Percentiles rank a stretch among this genome's conserved stretches.
phyloP scores from a whole-genome alignment of 176 grass and related monocot genomes.

The Musa acuminata region DNA sequence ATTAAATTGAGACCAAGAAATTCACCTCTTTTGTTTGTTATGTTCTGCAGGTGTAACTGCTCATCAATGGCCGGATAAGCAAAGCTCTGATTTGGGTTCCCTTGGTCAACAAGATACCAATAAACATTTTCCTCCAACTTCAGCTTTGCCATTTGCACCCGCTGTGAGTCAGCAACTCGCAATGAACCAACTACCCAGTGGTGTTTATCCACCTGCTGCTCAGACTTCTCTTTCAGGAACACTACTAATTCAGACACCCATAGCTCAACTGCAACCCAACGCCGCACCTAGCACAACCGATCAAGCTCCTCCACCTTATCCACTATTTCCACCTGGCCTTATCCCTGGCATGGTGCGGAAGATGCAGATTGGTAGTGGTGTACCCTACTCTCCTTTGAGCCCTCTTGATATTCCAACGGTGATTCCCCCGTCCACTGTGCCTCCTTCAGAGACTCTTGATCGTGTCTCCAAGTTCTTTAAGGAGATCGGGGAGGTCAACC shows the following conservation, averaged over 20 bases:
- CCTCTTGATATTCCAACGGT: constrained; percentile 80
- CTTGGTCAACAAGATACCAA: constrained; percentile 38
- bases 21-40: not conserved
- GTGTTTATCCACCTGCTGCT: constrained; percentile 33
- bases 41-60: constrained; percentile 47
- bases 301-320: constrained; percentile 62
- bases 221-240: constrained; percentile 45
- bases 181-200: constrained; percentile 31
- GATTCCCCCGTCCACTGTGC: constrained; percentile 65
- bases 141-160: constrained; percentile 21
- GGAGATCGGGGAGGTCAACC: constrained; percentile 86
- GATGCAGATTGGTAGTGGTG: constrained; percentile 92
- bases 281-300: constrained; percentile 22
- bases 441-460: constrained; percentile 73
- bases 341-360: constrained; percentile 98
- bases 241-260: constrained; percentile 38
- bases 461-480: constrained; percentile 80
- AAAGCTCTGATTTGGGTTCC: constrained; percentile 10
- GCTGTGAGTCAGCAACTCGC: constrained; percentile 28
- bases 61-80: constrained; percentile 52
- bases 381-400: constrained; percentile 85
- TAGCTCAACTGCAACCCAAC: constrained; percentile 15
- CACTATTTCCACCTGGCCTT: constrained; percentile 84
- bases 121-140: constrained; percentile 30
- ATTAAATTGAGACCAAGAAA: not conserved